phyloP scores from a whole-genome alignment of 202 grass and related monocot species.

The Musa balbisiana region DNA sequence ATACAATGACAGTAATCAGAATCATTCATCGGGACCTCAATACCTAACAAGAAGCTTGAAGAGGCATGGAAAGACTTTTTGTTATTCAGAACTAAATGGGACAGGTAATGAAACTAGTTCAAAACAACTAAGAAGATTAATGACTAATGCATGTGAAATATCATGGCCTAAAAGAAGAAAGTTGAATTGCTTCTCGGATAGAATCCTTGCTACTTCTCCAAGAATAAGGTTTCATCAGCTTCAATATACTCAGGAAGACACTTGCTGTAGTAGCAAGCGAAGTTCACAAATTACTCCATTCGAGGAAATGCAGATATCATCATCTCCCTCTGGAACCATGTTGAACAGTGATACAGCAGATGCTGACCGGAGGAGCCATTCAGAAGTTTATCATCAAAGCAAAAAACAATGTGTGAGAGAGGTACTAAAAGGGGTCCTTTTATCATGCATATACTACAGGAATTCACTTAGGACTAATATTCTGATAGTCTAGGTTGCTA shows the following conservation, averaged over 20 bases:
- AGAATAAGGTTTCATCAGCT: constrained; percentile 24
- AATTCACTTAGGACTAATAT: background rate
- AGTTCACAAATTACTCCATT: constrained; percentile 14
- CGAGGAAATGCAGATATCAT: background rate
- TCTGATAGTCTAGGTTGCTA: too few species aligned
- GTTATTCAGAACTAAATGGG: constrained; percentile 11
- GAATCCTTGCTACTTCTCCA: constrained; percentile 40
- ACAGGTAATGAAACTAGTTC: constrained; percentile 16
- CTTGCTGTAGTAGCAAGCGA: constrained; percentile 15
- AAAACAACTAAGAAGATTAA: constrained; percentile 24
- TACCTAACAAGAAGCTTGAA: constrained; percentile 27
- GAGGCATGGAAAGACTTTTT: constrained; percentile 12
- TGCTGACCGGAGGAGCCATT: background rate
- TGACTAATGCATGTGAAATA: constrained; percentile 31
- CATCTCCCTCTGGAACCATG: background rate
- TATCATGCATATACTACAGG: background rate
- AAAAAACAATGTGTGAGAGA: background rate
- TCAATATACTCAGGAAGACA: constrained; percentile 16
- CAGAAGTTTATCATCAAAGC: background rate
- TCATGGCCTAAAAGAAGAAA: constrained; percentile 49
- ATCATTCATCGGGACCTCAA: constrained; percentile 22
- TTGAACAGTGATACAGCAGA: background rate
- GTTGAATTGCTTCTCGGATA: constrained; percentile 21
- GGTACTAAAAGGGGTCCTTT: background rate
- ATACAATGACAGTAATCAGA: constrained; percentile 24